Evolutionary conservation across 2,329 filamentous ascomycete species (phyloP).

Genomic region (Microsporum audouinii): DNA sequence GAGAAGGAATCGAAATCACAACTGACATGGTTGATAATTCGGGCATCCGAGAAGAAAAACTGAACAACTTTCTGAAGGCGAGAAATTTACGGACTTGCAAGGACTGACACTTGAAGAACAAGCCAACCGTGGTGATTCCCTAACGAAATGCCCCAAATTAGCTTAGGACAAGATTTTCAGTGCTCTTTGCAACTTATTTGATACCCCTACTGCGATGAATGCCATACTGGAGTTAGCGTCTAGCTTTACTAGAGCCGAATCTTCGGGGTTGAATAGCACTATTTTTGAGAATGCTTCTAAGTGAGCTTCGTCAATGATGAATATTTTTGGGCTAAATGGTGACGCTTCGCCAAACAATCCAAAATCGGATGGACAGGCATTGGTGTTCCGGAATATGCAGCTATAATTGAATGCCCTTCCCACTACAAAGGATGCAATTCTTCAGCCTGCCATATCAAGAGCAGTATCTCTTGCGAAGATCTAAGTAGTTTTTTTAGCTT

Average conservation of each 20-base stretch:
- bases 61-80: conserved; percentile 57
- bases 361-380: conserved; percentile 55
- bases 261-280: conserved; percentile 34
- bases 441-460: conserved; percentile 43
- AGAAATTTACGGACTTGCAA: conserved; percentile 33
- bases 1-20: conserved; percentile 82
- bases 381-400: conserved; percentile 47
- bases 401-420: conserved; percentile 49
- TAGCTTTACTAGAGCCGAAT: conserved; percentile 53
- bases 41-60: conserved; percentile 65
- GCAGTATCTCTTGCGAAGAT: conserved; percentile 29
- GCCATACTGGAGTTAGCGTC: conserved; percentile 67
- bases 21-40: conserved; percentile 66
- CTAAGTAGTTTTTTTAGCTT: conserved; percentile 33
- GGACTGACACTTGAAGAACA: conserved; percentile 14
- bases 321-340: conserved; percentile 63
- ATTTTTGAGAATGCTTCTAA: conserved; percentile 48
- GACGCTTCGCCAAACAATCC: conserved; percentile 24
- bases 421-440: conserved; percentile 46
- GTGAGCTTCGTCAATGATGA: conserved; percentile 74
- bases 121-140: conserved; percentile 27
- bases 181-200: conserved; percentile 71
- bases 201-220: conserved; percentile 69
- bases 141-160: neutral
- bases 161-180: conserved; percentile 28